Conservation (phyloP, 768 basidiomycete species). For the Obba rivulosa region DNA sequence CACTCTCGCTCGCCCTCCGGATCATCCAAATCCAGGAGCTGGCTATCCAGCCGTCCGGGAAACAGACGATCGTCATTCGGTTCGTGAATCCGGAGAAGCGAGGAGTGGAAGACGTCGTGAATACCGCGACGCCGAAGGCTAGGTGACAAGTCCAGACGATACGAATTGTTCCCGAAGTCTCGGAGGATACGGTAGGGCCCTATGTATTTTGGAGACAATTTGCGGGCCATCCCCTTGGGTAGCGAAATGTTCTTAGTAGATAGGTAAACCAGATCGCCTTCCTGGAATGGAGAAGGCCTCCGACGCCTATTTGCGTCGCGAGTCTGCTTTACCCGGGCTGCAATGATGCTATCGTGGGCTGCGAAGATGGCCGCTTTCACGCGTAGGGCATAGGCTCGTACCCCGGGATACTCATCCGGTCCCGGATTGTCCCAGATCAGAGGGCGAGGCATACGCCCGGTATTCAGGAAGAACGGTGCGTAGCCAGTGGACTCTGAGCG, state of each 20-base stretch:
- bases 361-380: conserved; percentile 20
- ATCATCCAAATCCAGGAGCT: conserved; percentile 18
- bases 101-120: conserved; percentile 32
- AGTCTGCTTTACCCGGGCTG: conserved; percentile 25
- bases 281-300: conserved; percentile 10
- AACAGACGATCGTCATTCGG: conserved; percentile 32
- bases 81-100: conserved; percentile 22
- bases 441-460: conserved; percentile 16
- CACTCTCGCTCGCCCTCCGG: conserved; percentile 17
- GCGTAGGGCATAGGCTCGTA: conserved; percentile 20
- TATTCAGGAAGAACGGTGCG: conserved; percentile 27
- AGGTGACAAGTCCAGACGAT: conserved; percentile 25
- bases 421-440: conserved; percentile 24
- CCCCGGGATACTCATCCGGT: conserved; percentile 15
- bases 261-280: conserved; percentile 30
- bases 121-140: conserved; percentile 23
- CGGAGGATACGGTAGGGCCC: conserved; percentile 31
- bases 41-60: conserved; percentile 25
- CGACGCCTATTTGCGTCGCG: conserved; percentile 24
- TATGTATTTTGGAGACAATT: conserved; percentile 33
- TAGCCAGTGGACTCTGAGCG: conserved; percentile 28
- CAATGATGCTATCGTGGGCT: conserved; percentile 36
- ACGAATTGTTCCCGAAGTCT: conserved; percentile 18
- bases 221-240: conserved; percentile 27
- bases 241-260: conserved; percentile 32